Conservation (phyloP, 306 rosid species). For the Biancaea sappan region DNA sequence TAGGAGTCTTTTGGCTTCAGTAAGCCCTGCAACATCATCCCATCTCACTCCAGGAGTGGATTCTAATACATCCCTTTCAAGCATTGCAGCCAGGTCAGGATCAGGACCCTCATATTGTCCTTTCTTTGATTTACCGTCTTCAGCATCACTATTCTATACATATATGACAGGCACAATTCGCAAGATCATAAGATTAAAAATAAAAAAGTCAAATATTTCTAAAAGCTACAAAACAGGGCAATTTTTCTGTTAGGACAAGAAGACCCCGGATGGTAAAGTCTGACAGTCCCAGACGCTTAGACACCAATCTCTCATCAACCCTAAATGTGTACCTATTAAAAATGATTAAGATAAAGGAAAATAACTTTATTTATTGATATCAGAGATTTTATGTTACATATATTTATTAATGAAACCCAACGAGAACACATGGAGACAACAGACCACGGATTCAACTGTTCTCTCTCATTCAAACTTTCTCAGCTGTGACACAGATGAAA, state of each 20-base stretch:
- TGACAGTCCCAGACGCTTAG: neutral
- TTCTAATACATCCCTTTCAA: slow-evolving; percentile 94
- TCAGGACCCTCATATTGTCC: slow-evolving; percentile 94
- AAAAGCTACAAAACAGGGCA: neutral
- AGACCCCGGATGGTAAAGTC: neutral
- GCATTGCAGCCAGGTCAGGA: slow-evolving; percentile 98
- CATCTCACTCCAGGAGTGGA: slow-evolving; percentile 98
- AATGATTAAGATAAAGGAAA: neutral
- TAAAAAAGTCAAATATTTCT: neutral
- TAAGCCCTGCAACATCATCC: slow-evolving; percentile 97
- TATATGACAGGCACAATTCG: slow-evolving; percentile 24
- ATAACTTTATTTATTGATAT: neutral
- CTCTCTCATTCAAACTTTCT: neutral
- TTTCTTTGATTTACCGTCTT: slow-evolving; percentile 82
- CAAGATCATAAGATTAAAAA: neutral
- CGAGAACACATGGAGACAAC: neutral
- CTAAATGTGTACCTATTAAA: neutral
- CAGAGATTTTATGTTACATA: neutral
- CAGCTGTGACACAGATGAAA: neutral
- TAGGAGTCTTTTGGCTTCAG: slow-evolving; percentile 93
- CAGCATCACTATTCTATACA: slow-evolving; percentile 71
- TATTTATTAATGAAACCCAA: too few relatives aligned
- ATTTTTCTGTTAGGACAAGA: neutral
- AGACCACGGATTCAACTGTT: neutral
- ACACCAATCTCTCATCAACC: neutral